Evolutionary conservation across 2,329 filamentous ascomycete species (phyloP).

Genomic region (Ophiostoma fasciatum): DNA sequence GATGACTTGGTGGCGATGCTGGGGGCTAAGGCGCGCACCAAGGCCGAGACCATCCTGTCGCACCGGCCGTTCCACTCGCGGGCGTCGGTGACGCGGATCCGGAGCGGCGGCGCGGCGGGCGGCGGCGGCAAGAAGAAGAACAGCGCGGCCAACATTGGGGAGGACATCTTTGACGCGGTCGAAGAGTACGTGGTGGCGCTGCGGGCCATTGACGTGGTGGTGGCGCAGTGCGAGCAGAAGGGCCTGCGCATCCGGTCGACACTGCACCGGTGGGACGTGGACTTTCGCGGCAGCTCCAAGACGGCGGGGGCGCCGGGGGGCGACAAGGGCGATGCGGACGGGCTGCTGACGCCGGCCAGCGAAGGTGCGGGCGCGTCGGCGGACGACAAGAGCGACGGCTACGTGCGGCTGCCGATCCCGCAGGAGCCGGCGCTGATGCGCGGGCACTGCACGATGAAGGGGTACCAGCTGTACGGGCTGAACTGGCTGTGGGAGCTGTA

Average conservation of each 20-base stretch:
- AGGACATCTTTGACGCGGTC: conserved; percentile 35
- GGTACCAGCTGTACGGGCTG: conserved; percentile 85
- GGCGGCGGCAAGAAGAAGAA: conserved; percentile 24
- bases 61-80: conserved; percentile 61
- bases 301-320: conserved; percentile 12
- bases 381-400: conserved; percentile 12
- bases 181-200: conserved; percentile 67
- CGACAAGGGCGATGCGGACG: not conserved
- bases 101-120: conserved; percentile 24
- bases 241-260: conserved; percentile 40
- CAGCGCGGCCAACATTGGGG: conserved; percentile 33
- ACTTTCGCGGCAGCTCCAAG: conserved; percentile 26
- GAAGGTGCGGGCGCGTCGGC: too few species aligned
- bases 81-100: conserved; percentile 50
- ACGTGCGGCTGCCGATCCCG: conserved; percentile 28
- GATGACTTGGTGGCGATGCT: conserved; percentile 64
- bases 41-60: conserved; percentile 53
- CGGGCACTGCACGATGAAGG: conserved; percentile 63
- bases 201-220: conserved; percentile 68
- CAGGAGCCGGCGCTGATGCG: conserved; percentile 66
- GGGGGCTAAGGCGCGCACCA: conserved; percentile 55
- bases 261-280: conserved; percentile 33
- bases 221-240: conserved; percentile 58
- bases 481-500: conserved; percentile 89
- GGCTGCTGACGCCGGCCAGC: conserved; percentile 25